Percentiles rank a stretch among this genome's conserved stretches.
Conservation (phyloP, 495 filamentous ascomycete species). For the Neurospora africana region DNA sequence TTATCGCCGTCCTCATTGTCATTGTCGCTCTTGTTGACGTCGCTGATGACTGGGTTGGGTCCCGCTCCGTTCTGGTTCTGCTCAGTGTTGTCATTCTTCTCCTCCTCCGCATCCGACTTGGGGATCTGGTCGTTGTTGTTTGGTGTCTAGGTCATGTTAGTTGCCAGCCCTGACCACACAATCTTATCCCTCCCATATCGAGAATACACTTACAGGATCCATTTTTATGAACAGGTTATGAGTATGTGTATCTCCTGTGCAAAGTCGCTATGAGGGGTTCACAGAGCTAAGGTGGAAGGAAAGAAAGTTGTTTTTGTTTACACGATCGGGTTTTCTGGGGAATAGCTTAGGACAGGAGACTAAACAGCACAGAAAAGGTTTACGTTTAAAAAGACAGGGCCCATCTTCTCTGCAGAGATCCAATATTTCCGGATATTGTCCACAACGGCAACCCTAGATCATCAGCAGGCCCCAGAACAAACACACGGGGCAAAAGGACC, state of each 20-base stretch:
- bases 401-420: not conserved
- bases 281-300: not conserved
- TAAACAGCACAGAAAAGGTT: not conserved
- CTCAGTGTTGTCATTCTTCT: conserved; percentile 4
- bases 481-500: not conserved
- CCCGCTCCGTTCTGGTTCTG: conserved; percentile 1
- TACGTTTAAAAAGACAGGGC: not conserved
- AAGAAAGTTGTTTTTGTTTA: not conserved
- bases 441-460: not conserved
- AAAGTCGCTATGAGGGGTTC: not conserved
- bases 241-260: not conserved
- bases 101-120: conserved; percentile 10
- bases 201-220: conserved; percentile 15
- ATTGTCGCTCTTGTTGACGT: conserved; percentile 1
- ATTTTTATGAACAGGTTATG: conserved; percentile 3
- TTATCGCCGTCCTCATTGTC: conserved; percentile 6
- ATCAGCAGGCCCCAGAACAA: not conserved
- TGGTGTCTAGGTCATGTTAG: not conserved
- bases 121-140: conserved; percentile 11
- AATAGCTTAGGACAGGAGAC: not conserved
- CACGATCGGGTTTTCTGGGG: not conserved
- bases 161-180: not conserved
- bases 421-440: not conserved
- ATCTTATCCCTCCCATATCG: not conserved
- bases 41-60: not conserved